Evolutionary conservation across 441 rosid species (phyloP).

Genomic region (Mallotus repandus): DNA sequence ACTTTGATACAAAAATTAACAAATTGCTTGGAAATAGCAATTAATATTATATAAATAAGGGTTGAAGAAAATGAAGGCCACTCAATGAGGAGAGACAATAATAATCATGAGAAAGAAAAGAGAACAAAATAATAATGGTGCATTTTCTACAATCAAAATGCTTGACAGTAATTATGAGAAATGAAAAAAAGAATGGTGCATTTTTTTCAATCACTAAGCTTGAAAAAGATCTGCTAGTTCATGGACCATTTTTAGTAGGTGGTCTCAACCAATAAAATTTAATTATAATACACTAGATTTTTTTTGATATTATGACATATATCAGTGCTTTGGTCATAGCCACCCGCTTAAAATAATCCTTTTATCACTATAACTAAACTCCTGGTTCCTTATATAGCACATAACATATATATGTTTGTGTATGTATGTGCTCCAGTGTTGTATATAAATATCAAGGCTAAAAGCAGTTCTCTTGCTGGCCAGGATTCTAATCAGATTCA

Average conservation of each 20-base stretch:
- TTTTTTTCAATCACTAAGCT: not conserved
- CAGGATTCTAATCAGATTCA: conserved; percentile 22
- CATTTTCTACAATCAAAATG: conserved; percentile 15
- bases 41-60: not conserved
- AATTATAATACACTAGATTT: not conserved
- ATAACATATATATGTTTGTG: too few species aligned
- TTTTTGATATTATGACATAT: not conserved
- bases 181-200: not conserved
- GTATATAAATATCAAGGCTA: conserved; percentile 9
- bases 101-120: not conserved
- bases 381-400: not conserved
- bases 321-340: not conserved
- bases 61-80: conserved; percentile 9
- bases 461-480: conserved; percentile 26
- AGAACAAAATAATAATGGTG: not conserved
- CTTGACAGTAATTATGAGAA: conserved; percentile 8
- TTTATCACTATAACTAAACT: not conserved
- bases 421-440: not conserved
- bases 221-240: conserved; percentile 9
- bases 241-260: conserved; percentile 21
- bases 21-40: conserved; percentile 1
- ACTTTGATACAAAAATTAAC: not conserved
- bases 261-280: conserved; percentile 28
- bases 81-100: conserved; percentile 11
- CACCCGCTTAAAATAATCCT: not conserved